Percentiles rank a stretch among this genome's conserved stretches.
These are phyloP conservation scores for Xylaria scruposa DNA, from an alignment of 495 filamentous ascomycete species.

Conservation along the genomic window DNA sequence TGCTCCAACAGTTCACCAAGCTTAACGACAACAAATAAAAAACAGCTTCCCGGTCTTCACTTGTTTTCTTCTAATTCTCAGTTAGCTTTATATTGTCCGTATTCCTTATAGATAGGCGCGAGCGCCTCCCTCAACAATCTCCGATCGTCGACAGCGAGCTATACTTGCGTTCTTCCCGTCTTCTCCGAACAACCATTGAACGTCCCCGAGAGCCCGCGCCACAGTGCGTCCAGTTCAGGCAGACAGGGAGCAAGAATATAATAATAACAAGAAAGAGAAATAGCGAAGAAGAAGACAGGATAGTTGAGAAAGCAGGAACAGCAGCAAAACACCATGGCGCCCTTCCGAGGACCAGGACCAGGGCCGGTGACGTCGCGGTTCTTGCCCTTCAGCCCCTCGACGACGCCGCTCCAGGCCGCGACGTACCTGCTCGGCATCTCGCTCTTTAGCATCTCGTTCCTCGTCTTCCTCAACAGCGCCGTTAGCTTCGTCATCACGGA, in stretches of 20 bases:
- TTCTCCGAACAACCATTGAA: conserved; percentile 10
- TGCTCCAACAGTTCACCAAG: neutral
- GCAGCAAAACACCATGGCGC: conserved; percentile 10
- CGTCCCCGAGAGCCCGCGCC: neutral
- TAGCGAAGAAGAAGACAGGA: neutral
- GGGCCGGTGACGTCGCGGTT: conserved; percentile 50
- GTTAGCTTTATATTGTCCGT: neutral
- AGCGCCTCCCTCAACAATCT: neutral
- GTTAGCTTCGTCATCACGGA: conserved; percentile 95
- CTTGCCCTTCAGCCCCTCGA: conserved; percentile 62
- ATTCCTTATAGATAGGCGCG: neutral
- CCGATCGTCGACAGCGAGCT: neutral
- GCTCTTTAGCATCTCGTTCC: conserved; percentile 93
- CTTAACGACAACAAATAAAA: neutral
- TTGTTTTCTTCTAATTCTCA: neutral
- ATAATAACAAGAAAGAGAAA: neutral
- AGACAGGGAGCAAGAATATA: neutral
- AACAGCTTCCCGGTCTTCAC: neutral
- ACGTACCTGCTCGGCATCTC: conserved; percentile 90
- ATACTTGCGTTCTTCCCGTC: neutral
- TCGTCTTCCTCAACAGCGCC: conserved; percentile 95
- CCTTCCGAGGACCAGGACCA: conserved; percentile 32
- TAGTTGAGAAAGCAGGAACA: neutral
- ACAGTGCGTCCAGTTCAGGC: neutral
- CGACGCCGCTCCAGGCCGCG: conserved; percentile 73